A percentile compares a stretch with the other conserved stretches of the same genome.
phyloP scores from a whole-genome alignment of 257 asterid species.

The Solanum appendiculatum region DNA sequence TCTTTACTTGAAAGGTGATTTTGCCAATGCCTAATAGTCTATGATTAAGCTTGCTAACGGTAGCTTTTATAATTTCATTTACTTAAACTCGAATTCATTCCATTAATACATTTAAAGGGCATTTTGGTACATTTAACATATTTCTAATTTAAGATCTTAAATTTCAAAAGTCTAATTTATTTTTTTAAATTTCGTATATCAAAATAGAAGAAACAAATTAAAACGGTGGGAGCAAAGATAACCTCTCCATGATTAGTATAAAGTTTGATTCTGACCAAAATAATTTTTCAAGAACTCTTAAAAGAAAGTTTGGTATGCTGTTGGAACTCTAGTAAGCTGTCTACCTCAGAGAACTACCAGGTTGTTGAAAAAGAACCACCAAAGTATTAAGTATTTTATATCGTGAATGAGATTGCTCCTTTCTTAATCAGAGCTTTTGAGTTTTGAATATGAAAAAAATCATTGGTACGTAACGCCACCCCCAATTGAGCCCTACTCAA shows the following conservation, averaged over 20 bases:
- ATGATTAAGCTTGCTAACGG: background rate
- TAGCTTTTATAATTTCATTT: background rate
- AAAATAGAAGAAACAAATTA: too few species aligned
- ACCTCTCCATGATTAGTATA: background rate
- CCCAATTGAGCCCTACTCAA: rapidly evolving
- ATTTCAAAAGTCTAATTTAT: background rate
- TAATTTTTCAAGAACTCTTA: background rate
- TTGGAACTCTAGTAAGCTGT: background rate
- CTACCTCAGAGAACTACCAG: background rate
- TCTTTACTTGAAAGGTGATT: background rate
- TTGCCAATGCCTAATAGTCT: background rate
- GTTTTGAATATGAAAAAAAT: background rate
- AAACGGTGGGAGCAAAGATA: too few species aligned
- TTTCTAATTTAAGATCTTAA: background rate
- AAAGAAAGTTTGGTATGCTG: background rate
- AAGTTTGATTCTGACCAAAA: background rate
- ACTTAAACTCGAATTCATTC: too few species aligned
- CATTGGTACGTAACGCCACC: background rate
- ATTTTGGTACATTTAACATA: background rate
- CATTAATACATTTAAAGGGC: too few species aligned
- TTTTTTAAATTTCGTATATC: background rate
- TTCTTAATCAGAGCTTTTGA: background rate
- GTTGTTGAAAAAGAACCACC: background rate
- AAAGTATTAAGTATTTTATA: background rate
- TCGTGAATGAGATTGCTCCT: too few species aligned